phyloP scores from a whole-genome alignment of 768 basidiomycete genomes.

The Hysterangium stoloniferum region DNA sequence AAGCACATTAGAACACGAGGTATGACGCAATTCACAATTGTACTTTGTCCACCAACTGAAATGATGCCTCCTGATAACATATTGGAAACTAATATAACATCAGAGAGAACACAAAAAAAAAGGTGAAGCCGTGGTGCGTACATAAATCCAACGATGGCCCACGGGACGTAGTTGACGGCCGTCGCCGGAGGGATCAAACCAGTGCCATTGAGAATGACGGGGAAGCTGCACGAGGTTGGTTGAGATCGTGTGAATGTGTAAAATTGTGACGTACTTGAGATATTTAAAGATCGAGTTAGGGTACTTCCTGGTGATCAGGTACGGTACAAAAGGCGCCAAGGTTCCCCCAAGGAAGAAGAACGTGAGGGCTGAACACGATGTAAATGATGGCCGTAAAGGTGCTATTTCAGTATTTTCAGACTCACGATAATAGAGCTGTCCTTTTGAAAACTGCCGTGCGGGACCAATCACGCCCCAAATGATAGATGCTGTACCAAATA shows the following conservation, averaged over 20 bases:
- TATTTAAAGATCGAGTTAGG: constrained; percentile 19
- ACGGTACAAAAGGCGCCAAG: constrained; percentile 30
- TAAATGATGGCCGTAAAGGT: too few species aligned
- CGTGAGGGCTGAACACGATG: constrained; percentile 14
- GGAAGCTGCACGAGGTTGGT: constrained; percentile 20
- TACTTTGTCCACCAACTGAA: too few species aligned
- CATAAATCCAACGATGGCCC: constrained; percentile 39
- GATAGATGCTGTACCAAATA: constrained; percentile 31
- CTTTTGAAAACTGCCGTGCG: constrained; percentile 43
- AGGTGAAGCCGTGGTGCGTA: constrained; percentile 18
- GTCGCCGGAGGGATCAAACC: constrained; percentile 72
- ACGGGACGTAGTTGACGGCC: constrained; percentile 78
- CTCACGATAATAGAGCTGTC: constrained; percentile 44
- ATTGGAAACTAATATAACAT: not conserved
- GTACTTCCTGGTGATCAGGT: constrained; percentile 23
- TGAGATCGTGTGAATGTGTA: not conserved
- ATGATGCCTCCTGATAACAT: too few species aligned
- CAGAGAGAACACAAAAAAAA: too few species aligned
- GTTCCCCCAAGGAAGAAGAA: constrained; percentile 31
- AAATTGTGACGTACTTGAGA: constrained; percentile 6
- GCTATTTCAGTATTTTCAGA: constrained; percentile 23
- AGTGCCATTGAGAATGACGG: constrained; percentile 43
- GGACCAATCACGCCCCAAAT: constrained; percentile 60
- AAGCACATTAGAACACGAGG: not conserved
- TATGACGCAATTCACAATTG: constrained; percentile 18